Base-by-base conservation (phyloP, 805 yeast genomes). In the Candida michaelii region DNA sequence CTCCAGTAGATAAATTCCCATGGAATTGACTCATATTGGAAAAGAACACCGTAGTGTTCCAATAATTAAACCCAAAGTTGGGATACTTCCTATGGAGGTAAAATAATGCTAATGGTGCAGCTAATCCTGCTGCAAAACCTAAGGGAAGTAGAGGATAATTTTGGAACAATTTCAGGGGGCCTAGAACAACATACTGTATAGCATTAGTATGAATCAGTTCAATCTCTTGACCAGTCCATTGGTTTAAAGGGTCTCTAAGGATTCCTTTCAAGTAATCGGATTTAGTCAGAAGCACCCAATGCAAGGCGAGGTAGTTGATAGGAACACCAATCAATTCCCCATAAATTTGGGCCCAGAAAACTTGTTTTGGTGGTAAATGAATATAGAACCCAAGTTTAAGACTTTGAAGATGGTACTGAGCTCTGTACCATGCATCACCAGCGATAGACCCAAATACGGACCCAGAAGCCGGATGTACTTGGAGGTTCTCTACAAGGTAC, bases 311-410 rank as follows among this genome's bases (percentile, higher is more conserved):
- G 50, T 75, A 77, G 50, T 77, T 77, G 48, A 75, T 60, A 3
- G 80, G 77, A n/a, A 74, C 71, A 6, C 81, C 81, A 18, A 78
- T 56, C 12, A 74, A 39, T 47, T 76, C 79, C 1, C 82, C 82
- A 49, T 71, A 65, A 3, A 77, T 48, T 50, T 78, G 82, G 0
- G 78, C 74, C 31, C 73, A 59, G 46, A 79, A 78, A 7, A 77
- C 74, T 2, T 65, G 55, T 27, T 60, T 65, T 1, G 83, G 83
- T 0, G 82, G 80, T 12, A 78, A 52, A 47, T 73, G 73, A 55
- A 73, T 76, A 58, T 78, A 78, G 48, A 75, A 74, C 1, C 81
- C 83, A 5, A 77, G 58, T 48, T 76, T 72, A 46, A 54, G 32
- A 35, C 55, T 40, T 31, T 52, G 54, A 12, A 54, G 35, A 39